Evolutionary conservation across 2,329 filamentous ascomycete genomes (phyloP), one percentile per base, ranked within the genome.

Genomic region (Hortaea werneckii): DNA sequence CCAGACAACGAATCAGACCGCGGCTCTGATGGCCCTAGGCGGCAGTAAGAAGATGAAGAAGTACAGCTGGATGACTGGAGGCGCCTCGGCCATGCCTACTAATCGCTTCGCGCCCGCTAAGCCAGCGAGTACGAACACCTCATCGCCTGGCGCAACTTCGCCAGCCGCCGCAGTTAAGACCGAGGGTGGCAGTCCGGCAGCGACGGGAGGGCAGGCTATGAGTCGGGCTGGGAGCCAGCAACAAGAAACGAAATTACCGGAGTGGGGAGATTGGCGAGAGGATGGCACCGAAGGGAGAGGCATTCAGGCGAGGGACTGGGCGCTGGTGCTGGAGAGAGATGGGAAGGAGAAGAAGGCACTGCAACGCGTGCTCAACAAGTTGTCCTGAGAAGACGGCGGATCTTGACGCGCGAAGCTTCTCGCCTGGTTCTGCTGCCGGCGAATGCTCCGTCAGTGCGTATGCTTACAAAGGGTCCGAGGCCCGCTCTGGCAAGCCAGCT

Each of bases 221-320:
- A 37, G n/a, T 30, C 12, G 26, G 6, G 26, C 37, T 20, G 38
- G 29, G 7, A 5, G 7, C 8, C 20, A 41, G 28, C 20, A 27
- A 27, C 39, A 41, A 12, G 37, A 38, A 12, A 12, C 20, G 8
- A 58, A 56, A 46, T 53, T 57, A 28, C 53, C 58, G 11, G 59
- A 58, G 38, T 64, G 62, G 60, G 64, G 64, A 13, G 60, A 63
- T 12, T 65, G 62, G 61, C 53, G 86, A 48, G 88, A 95, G 64
- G 83, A 87, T 57, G 80, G 79, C 44, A 79, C 83, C 20, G 84
- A 83, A 60, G 87, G 87, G 29, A 77, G 75, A 54, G 82, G 82
- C 27, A 86, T 95, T 41, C 88, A 95, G 67, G 71, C 94, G 43
- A 77, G 90, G 45, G 90, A 95, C 64, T 81, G 88, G 70, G 72